A percentile compares a stretch with the other conserved stretches of the same genome.
Conservation (phyloP, 352 stramenopile species). For the Globisporangium lucens region DNA sequence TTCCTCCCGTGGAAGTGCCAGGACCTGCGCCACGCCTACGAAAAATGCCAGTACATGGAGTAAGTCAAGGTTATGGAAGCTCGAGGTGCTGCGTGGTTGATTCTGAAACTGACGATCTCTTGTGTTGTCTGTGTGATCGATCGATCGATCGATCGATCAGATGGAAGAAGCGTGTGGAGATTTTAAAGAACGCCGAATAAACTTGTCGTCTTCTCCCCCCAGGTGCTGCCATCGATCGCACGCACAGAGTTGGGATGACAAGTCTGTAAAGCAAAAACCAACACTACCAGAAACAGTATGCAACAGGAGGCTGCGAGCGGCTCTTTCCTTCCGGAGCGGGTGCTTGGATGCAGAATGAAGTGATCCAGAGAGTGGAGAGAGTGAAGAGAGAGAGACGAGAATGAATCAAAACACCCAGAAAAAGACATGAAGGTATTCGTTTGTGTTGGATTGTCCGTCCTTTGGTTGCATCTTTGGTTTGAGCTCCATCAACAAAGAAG, state of each 20-base stretch:
- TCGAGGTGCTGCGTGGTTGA: background rate
- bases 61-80: conserved; percentile 7
- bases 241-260: background rate
- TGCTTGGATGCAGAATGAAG: background rate
- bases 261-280: background rate
- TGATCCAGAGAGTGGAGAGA: background rate
- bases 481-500: background rate
- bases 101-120: background rate
- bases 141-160: conserved; percentile 16
- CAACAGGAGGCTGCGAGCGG: background rate
- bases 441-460: background rate
- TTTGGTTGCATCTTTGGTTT: too few relatives aligned
- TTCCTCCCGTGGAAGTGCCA: conserved; percentile 95
- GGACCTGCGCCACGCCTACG: conserved; percentile 97
- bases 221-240: background rate
- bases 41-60: conserved; percentile 98
- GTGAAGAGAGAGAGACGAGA: conserved; percentile 1
- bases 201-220: background rate
- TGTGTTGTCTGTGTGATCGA: conserved; percentile 1
- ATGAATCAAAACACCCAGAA: background rate
- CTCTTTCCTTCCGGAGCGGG: background rate
- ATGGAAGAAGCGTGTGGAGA: conserved; percentile 82
- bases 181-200: conserved; percentile 77
- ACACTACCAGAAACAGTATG: background rate
- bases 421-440: background rate